These are phyloP conservation scores for Vitis hybrid DNA, from an alignment of 177 flowering plant genomes.

Conservation along the genomic window DNA sequence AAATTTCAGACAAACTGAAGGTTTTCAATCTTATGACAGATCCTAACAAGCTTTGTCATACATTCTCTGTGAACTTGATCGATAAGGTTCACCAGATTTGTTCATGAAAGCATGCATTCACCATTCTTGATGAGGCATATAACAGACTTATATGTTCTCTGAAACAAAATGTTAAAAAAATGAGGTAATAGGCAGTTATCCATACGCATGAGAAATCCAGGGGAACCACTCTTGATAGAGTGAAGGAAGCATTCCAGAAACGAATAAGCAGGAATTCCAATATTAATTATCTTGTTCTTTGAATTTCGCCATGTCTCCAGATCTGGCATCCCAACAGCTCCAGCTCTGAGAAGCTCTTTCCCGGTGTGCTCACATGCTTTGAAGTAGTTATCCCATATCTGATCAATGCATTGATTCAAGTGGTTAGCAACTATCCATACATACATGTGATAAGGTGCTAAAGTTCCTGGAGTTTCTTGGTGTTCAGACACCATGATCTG, in stretches of 20 bases:
- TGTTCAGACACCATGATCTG: too few relatives aligned
- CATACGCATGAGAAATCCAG: conserved; percentile 46
- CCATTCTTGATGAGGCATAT: neutral
- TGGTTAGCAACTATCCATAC: neutral
- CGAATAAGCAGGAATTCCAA: conserved; percentile 40
- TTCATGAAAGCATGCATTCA: neutral
- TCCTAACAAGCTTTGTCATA: too few relatives aligned
- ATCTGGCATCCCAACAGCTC: conserved; percentile 30
- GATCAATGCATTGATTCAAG: too few relatives aligned
- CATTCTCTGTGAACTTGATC: neutral
- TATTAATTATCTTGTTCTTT: conserved; percentile 35
- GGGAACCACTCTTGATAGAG: conserved; percentile 35
- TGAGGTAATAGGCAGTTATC: neutral
- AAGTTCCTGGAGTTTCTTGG: too few relatives aligned
- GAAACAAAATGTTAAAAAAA: neutral
- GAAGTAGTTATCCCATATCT: too few relatives aligned
- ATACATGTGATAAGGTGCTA: too few relatives aligned
- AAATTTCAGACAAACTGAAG: too few relatives aligned
- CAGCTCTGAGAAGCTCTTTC: conserved; percentile 8
- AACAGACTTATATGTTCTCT: neutral
- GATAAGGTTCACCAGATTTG: neutral
- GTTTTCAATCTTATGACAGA: too few relatives aligned
- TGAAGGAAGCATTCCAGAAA: conserved; percentile 36
- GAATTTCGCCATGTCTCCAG: conserved; percentile 32
- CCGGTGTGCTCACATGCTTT: too few relatives aligned